These are phyloP conservation scores for Chlorella variabilis DNA, from an alignment of 163 green algal species.

Conservation along the genomic window DNA sequence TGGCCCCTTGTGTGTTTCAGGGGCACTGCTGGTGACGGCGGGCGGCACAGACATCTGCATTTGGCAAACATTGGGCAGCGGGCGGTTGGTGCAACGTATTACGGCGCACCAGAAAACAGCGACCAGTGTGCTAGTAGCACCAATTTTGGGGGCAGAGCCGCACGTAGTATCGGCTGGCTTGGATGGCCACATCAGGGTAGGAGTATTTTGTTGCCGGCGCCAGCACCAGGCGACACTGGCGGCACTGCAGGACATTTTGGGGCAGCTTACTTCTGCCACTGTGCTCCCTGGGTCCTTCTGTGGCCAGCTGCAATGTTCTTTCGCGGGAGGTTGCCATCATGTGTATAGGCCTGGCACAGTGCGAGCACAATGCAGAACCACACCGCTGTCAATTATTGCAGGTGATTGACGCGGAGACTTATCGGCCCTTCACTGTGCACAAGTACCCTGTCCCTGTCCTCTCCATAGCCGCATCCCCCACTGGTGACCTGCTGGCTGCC, in stretches of 20 bases:
- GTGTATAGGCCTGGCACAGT: not conserved
- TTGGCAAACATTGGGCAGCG: slow-evolving; percentile 86
- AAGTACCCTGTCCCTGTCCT: slow-evolving; percentile 86
- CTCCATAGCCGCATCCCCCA: slow-evolving; percentile 75
- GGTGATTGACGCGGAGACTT: not conserved
- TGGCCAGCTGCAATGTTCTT: not conserved
- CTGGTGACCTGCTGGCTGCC: slow-evolving; percentile 81
- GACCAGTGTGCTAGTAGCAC: slow-evolving; percentile 73
- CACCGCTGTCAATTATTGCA: not conserved
- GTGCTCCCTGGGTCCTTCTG: not conserved
- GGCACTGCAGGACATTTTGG: not conserved
- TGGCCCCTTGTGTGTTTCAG: slow-evolving; percentile 49
- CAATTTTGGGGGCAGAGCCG: slow-evolving; percentile 64
- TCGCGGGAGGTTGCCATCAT: not conserved
- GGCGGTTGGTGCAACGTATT: slow-evolving; percentile 74
- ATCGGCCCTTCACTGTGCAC: not conserved
- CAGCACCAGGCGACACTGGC: not conserved
- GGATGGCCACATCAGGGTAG: slow-evolving; percentile 93
- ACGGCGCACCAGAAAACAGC: slow-evolving; percentile 96
- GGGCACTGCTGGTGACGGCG: slow-evolving; percentile 72
- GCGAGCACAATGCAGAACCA: too few species aligned
- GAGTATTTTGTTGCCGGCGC: not conserved
- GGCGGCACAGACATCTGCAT: slow-evolving; percentile 85
- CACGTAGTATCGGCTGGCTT: slow-evolving; percentile 92
- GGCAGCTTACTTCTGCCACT: not conserved